Percentiles rank a stretch among this genome's conserved stretches.
Evolutionary conservation across 2,329 filamentous ascomycete genomes (phyloP).

Genomic region (Albifimbria verrucaria): DNA sequence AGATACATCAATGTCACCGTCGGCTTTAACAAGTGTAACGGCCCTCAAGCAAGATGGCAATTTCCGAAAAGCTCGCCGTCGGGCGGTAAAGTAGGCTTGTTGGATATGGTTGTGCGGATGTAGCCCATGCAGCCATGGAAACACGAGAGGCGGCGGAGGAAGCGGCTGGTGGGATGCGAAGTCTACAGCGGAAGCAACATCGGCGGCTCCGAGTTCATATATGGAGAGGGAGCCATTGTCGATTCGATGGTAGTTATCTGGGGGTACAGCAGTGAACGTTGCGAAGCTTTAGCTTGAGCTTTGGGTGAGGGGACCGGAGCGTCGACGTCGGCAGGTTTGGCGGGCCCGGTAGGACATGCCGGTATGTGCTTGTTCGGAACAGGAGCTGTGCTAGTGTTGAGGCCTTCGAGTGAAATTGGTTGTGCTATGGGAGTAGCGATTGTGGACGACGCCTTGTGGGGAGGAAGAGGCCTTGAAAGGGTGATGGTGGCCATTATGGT

Average conservation of each 20-base stretch:
- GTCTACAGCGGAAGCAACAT: constrained; percentile 70
- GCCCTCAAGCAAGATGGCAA: constrained; percentile 72
- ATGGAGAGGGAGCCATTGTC: constrained; percentile 56
- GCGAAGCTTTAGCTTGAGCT: constrained; percentile 49
- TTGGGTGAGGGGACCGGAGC: constrained; percentile 66
- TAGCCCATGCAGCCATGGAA: constrained; percentile 93
- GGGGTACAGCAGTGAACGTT: constrained; percentile 73
- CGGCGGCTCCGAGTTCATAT: constrained; percentile 68
- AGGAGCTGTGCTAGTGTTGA: constrained; percentile 31
- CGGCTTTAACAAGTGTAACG: constrained; percentile 84
- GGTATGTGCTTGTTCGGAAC: constrained; percentile 89
- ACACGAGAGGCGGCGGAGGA: constrained; percentile 80
- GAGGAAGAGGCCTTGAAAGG: constrained; percentile 44
- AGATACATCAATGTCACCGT: constrained; percentile 69
- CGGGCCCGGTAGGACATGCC: constrained; percentile 79
- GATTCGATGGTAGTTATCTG: constrained; percentile 55
- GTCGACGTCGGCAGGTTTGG: constrained; percentile 47
- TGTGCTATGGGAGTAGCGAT: constrained; percentile 34
- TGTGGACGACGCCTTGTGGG: constrained; percentile 41
- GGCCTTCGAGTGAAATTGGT: constrained; percentile 36
- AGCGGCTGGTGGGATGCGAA: constrained; percentile 75
- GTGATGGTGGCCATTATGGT: constrained; percentile 52
- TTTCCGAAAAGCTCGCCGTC: constrained; percentile 66
- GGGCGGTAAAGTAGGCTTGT: constrained; percentile 80
- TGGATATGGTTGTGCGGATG: constrained; percentile 88